These are phyloP conservation scores for Podaxis sp. DNA, from an alignment of 768 basidiomycete genomes.

Conservation along the genomic window DNA sequence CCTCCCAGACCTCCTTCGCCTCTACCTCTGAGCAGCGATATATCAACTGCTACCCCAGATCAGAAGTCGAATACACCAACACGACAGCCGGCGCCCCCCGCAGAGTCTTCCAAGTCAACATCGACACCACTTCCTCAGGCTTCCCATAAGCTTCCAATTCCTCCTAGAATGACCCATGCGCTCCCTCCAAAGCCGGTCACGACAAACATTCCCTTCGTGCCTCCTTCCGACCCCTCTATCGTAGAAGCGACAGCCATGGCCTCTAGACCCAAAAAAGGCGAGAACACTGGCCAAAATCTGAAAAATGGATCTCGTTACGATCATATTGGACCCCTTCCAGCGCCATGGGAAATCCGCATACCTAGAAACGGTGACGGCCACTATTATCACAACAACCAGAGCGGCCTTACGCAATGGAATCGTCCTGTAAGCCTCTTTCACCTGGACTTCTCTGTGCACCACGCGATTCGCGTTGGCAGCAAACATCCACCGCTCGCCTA, in stretches of 20 bases:
- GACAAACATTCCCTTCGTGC: constrained; percentile 47
- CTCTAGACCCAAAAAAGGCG: constrained; percentile 36
- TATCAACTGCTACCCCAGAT: background rate
- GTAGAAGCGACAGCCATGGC: constrained; percentile 64
- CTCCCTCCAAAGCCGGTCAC: constrained; percentile 66
- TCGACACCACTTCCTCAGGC: constrained; percentile 24
- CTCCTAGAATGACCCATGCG: constrained; percentile 56
- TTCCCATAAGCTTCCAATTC: constrained; percentile 19
- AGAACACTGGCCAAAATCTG: constrained; percentile 21
- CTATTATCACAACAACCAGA: constrained; percentile 61
- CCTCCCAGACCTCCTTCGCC: background rate
- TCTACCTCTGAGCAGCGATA: background rate
- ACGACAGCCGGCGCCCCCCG: background rate
- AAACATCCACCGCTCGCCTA: background rate
- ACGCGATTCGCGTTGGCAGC: constrained; percentile 5
- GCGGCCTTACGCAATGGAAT: constrained; percentile 57
- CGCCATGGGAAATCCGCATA: constrained; percentile 59
- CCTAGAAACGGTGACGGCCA: constrained; percentile 43
- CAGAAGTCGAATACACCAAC: background rate
- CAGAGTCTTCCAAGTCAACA: constrained; percentile 17
- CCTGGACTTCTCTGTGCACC: constrained; percentile 1
- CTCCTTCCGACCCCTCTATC: constrained; percentile 56
- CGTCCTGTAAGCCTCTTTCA: constrained; percentile 39
- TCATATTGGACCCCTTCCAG: constrained; percentile 38
- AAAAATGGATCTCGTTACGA: constrained; percentile 25